Conservation (phyloP, 768 basidiomycete species). For the Leccinellum luteum region DNA sequence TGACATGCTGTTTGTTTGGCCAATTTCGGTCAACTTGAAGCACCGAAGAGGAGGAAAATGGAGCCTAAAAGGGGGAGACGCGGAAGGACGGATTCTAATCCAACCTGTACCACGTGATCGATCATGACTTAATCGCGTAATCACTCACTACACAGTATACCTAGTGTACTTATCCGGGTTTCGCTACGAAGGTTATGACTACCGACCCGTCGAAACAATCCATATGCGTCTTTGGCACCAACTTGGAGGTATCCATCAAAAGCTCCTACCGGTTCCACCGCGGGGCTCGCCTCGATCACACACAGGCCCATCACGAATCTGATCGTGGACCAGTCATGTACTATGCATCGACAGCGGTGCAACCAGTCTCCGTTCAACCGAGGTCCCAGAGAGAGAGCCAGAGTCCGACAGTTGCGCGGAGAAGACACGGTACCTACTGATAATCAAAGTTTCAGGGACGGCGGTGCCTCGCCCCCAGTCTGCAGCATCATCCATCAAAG, state of each 20-base stretch:
- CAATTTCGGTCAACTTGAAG: neutral
- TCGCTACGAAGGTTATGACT: neutral
- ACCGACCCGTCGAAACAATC: neutral
- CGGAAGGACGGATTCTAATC: neutral
- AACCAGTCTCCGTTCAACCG: neutral
- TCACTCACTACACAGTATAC: no score
- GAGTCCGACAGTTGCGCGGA: no score
- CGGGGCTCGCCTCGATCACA: neutral
- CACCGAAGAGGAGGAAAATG: neutral
- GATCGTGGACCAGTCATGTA: neutral
- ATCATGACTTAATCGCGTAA: neutral
- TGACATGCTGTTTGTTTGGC: conserved; percentile 8
- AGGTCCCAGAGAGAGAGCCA: neutral
- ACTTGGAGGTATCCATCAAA: neutral
- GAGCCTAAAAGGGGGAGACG: neutral
- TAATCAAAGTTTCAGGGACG: neutral
- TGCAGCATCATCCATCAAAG: neutral
- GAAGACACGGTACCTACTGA: no score
- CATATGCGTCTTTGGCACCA: neutral
- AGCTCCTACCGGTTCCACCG: neutral
- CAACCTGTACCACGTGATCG: conserved; percentile 5
- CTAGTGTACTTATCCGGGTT: no score
- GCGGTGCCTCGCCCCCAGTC: neutral
- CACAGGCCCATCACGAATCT: neutral
- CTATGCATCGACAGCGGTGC: neutral